Evolutionary conservation across 768 basidiomycete species (phyloP), one percentile per base, ranked within the genome.

Genomic region (Artomyces pyxidatus): DNA sequence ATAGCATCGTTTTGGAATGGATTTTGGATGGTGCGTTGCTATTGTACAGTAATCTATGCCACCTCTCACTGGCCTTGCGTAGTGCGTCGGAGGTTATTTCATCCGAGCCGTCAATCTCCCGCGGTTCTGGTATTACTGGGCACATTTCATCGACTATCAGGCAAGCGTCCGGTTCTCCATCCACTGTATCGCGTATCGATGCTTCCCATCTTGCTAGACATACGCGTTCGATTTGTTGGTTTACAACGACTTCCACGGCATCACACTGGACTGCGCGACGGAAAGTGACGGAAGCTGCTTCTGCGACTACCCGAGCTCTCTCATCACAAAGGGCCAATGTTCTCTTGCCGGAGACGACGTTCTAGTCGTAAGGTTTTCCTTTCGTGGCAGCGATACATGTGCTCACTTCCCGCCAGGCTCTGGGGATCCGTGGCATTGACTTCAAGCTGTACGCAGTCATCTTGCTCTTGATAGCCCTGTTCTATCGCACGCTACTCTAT

Each of bases 21-120:
- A 0, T 76, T 81, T 52, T 80, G 77, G 77, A 81, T 81, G 79
- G 71, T 48, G 70, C 73, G n/a, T 69, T 47, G 66, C n/a, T n/a
- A n/a, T n/a, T n/a, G n/a, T n/a, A n/a, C n/a, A n/a, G n/a, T 65
- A 45, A 3, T 53, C 25, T 27, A 14, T 22, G 32, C 25, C 27
- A 10, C 27, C 12, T 6, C 21, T 30, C 29, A 11, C 35, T 42
- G 17, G 6, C 27, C 25, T 25, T 42, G 26, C 14, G 6, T 45
- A 53, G 54, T 49, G 48, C 44, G 54, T 53, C 22, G 35, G 50
- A n/a, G 49, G 60, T 12, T 55, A 54, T 51, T 77, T 76, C 63
- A 76, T 80, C 63, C 70, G 71, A 56, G 71, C 77, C 0, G 62
- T 71, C 6, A 72, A 72, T 8, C 68, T 81, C 2, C 80, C 80